Evolutionary conservation across 139 green algal species (phyloP).

Genomic region (Ettlia oleoabundans): DNA sequence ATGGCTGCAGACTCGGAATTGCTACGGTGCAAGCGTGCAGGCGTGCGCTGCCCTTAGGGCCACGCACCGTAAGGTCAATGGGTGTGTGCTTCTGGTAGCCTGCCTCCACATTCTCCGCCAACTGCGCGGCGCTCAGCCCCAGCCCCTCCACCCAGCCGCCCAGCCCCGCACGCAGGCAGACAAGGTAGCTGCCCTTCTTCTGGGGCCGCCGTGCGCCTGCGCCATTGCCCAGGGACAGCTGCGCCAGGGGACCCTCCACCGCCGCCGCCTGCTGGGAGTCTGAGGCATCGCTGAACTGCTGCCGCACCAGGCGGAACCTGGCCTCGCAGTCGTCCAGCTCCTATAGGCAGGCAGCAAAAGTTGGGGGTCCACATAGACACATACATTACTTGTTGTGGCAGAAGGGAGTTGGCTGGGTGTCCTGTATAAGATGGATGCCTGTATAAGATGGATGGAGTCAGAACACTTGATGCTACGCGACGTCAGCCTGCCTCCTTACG

Average conservation of each 20-base stretch:
- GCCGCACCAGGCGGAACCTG: constrained; percentile 40
- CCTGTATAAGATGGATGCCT: too few relatives aligned
- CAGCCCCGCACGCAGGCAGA: constrained; percentile 40
- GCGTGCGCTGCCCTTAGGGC: not conserved
- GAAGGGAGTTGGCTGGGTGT: too few relatives aligned
- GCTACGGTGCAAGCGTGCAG: too few relatives aligned
- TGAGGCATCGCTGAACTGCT: not conserved
- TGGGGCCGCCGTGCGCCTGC: not conserved
- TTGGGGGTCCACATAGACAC: too few relatives aligned
- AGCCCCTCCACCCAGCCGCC: constrained; percentile 26
- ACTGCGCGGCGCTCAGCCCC: constrained; percentile 50
- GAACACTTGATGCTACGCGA: too few relatives aligned
- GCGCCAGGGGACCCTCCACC: constrained; percentile 8
- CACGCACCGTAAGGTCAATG: constrained; percentile 33
- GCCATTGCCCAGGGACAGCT: constrained; percentile 9
- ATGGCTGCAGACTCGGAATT: too few relatives aligned
- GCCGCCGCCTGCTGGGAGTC: constrained; percentile 11
- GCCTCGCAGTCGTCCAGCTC: constrained; percentile 54
- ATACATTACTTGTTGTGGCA: too few relatives aligned
- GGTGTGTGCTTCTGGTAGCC: constrained; percentile 57
- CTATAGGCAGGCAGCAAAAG: not conserved
- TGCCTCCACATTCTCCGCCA: constrained; percentile 71
- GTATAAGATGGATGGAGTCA: too few relatives aligned
- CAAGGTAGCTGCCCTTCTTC: constrained; percentile 1
- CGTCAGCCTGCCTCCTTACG: too few relatives aligned